Evolutionary conservation across 78 protist genomes (phyloP), one percentile per base, ranked within the genome.

Genomic region (Mantamonas sphyraenae): DNA sequence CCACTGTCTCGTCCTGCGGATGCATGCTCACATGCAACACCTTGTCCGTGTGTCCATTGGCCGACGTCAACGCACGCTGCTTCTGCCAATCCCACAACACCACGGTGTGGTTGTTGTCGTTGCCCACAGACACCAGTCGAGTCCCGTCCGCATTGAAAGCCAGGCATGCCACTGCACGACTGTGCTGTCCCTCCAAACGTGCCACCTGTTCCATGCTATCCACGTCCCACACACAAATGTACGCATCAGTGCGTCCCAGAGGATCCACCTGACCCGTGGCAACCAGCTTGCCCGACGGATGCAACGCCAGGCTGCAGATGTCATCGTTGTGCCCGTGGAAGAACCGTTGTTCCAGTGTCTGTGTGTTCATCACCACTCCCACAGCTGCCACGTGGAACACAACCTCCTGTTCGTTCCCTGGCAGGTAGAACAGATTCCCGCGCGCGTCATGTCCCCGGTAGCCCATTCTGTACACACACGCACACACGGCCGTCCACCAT

Each of bases 261-360:
- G 28, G 28, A 28, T 86, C 79, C 38, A 61, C 50, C 43, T 87
- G 84, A 9, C 73, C 82, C 39, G 85, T 74, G 26, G 79, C 87
- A 45, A 68, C 74, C 1, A 64, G 0, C 17, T 0, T n/a, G n/a
- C 45, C 37, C 16, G 2, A 58, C 22, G 75, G 71, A 30, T 71
- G 77, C 55, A 61, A 2, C 42, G 68, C 42, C 19, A 61, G 37
- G 24, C 66, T 37, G 12, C 16, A 0, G 42, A 73, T 47, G 69
- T 73, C 78, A 61, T 73, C 64, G 33, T 24, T 61, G 62, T 73
- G 78, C 31, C 35, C 58, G 22, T 3, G 2, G 19, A 39, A 61
- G 68, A 28, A 63, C 31, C 53, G n/a, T 26, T 73, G 78, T 47
- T 47, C 53, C 12, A 12, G 53, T 19, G 53, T 47, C 28, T 47